A percentile compares a stretch with the other conserved stretches of the same genome.
phyloP scores from a whole-genome alignment of 768 basidiomycete genomes.

The Lactarius akahatsu region DNA sequence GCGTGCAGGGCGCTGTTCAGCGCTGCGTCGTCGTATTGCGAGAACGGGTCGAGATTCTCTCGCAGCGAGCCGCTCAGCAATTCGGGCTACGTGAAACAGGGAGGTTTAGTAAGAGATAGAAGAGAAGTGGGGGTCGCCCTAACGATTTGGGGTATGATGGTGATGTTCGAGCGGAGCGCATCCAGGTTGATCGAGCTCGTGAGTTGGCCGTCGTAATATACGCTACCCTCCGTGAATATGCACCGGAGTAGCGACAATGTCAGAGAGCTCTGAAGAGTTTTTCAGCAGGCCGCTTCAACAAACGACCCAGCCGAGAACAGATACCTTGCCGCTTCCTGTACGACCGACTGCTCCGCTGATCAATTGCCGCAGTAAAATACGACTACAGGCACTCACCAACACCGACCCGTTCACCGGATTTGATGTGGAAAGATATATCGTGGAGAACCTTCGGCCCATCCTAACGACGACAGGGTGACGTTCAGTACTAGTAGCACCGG shows the following conservation, averaged over 20 bases:
- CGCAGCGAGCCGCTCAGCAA: slow-evolving; percentile 56
- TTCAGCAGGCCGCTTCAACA: background rate
- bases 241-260: slow-evolving; percentile 55
- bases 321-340: slow-evolving; percentile 57
- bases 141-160: slow-evolving; percentile 59
- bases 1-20: slow-evolving; percentile 50
- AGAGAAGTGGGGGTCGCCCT: slow-evolving; percentile 26
- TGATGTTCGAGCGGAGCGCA: slow-evolving; percentile 51
- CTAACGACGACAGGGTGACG: slow-evolving; percentile 24
- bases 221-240: slow-evolving; percentile 52
- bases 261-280: slow-evolving; percentile 41
- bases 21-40: slow-evolving; percentile 50
- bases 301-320: slow-evolving; percentile 14
- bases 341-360: slow-evolving; percentile 44
- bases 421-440: slow-evolving; percentile 39
- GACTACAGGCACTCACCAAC: too few species aligned
- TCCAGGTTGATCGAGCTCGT: slow-evolving; percentile 52
- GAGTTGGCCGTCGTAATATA: slow-evolving; percentile 51
- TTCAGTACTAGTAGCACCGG: slow-evolving; percentile 42
- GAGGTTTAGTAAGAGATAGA: background rate
- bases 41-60: slow-evolving; percentile 61
- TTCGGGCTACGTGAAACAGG: slow-evolving; percentile 42
- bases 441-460: slow-evolving; percentile 58
- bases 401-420: too few species aligned
- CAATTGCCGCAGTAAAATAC: too few species aligned